Base-by-base conservation (phyloP, 2,329 filamentous ascomycete genomes). In the Diaporthe vexans region DNA sequence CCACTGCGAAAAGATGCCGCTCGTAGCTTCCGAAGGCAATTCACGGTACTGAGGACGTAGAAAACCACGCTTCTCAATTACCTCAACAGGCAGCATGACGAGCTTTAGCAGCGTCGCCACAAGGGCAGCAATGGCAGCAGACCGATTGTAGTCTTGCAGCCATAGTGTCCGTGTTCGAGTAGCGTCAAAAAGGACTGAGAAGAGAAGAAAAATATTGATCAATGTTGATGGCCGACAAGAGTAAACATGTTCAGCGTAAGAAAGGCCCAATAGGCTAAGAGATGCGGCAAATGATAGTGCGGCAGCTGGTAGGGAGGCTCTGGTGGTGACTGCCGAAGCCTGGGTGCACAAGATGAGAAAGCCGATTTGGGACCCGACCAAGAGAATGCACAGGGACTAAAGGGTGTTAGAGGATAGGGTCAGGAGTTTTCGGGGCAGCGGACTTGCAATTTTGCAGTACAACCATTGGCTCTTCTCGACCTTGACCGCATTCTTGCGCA, bases 391-490 rank as follows among this genome's bases (percentile, higher is more conserved):
- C 17, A 43, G 43, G 13, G 29, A 6, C 58, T 61, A 19, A 33
- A 17, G 15, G 5, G 26, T 43, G 58, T 61, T 61, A 61, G 58
- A 61, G 37, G 58, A 13, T 11, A 37, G 37, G 43, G 5, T 29
- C 26, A 61, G 58, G 15, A 43, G 58, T 19, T n/a, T 15, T 26
- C n/a, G 35, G 58, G 11, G 3, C n/a, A 61, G 58, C 35, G 37
- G 37, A 61, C 58, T 43, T 61, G 35, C 58, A 26, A 61, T 40
- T 61, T 61, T 61, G 58, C 35, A 61, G 15, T 61, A 61, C 58
- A 61, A 7, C 58, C 35, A 61, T 13, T 43, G 13, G n/a, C 8
- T 43, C 1, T 21, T 61, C 37, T 29, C 58, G 26, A 61, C 58
- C 19, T 61, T 61, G 35, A 26, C 58, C 6, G 58, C 4, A 43